Conservation (phyloP, 257 asterid species). For the Catharanthus roseus region DNA sequence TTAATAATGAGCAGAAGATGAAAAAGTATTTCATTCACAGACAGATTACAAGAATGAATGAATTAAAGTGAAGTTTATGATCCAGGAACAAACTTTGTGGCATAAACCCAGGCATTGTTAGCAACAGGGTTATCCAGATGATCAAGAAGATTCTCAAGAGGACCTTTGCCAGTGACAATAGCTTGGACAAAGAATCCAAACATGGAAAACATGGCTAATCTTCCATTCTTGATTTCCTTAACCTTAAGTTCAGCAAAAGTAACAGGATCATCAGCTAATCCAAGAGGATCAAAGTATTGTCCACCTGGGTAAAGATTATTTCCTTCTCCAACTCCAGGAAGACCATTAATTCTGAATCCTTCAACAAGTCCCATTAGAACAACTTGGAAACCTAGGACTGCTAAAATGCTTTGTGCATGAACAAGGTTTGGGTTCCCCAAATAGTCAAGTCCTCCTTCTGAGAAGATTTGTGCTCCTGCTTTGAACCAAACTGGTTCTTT, state of each 20-base stretch:
- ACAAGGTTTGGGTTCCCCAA: conserved; percentile 76
- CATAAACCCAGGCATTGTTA: conserved; percentile 79
- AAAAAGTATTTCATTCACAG: neutral
- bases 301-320: conserved; percentile 82
- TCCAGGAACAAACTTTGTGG: conserved; percentile 70
- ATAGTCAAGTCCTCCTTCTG: conserved; percentile 73
- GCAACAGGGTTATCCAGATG: conserved; percentile 85
- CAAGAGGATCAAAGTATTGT: conserved; percentile 76
- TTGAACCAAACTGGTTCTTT: conserved; percentile 86
- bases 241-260: conserved; percentile 76
- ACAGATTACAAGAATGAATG: conserved; percentile 5
- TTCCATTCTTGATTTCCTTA: conserved; percentile 76
- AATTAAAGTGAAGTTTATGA: conserved; percentile 20
- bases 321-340: conserved; percentile 80
- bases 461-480: conserved; percentile 75
- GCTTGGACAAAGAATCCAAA: conserved; percentile 64
- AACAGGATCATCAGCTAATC: conserved; percentile 61
- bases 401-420: conserved; percentile 79
- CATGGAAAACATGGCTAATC: conserved; percentile 82
- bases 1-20: neutral
- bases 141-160: conserved; percentile 62
- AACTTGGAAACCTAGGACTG: conserved; percentile 75
- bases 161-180: conserved; percentile 62
- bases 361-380: conserved; percentile 78
- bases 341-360: conserved; percentile 71